These are phyloP conservation scores for Lasiosphaeriaceae sp. DNA, from an alignment of 495 filamentous ascomycete genomes.

Conservation along the genomic window DNA sequence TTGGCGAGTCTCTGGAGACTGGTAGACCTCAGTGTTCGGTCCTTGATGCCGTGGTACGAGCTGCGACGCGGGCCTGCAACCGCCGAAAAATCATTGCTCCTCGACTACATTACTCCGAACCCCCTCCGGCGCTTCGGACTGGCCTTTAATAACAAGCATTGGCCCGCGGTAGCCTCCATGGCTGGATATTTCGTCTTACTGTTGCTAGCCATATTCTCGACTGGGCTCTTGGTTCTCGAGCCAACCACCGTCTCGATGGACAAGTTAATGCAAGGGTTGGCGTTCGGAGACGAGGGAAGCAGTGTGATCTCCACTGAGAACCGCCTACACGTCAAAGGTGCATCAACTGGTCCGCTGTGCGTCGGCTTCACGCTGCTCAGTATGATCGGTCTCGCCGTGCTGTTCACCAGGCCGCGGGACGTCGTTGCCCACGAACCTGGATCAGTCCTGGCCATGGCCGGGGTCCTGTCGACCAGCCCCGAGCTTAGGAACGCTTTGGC, in stretches of 20 bases:
- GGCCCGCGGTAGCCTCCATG: neutral
- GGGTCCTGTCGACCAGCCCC: neutral
- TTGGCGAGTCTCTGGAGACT: neutral
- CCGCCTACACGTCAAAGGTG: neutral
- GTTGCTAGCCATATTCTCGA: neutral
- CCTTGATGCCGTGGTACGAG: neutral
- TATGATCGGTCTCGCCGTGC: neutral
- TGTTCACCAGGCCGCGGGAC: neutral
- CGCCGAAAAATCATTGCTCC: neutral
- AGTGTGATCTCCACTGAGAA: neutral
- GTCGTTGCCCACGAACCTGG: neutral
- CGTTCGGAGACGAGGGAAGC: neutral
- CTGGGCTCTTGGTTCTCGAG: neutral
- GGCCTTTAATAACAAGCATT: neutral
- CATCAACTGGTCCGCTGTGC: neutral
- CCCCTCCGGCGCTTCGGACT: neutral
- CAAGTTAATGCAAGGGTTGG: neutral
- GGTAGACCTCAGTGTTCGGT: neutral
- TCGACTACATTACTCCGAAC: neutral
- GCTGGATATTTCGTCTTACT: neutral
- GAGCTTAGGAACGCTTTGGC: neutral
- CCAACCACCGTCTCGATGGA: neutral
- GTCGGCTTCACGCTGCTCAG: neutral
- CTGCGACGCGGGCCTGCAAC: neutral
- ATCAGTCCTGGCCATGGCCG: neutral